A percentile compares a stretch with the other conserved stretches of the same genome.
phyloP scores from a whole-genome alignment of 331 rosid species.

The Quercus tomentella region DNA sequence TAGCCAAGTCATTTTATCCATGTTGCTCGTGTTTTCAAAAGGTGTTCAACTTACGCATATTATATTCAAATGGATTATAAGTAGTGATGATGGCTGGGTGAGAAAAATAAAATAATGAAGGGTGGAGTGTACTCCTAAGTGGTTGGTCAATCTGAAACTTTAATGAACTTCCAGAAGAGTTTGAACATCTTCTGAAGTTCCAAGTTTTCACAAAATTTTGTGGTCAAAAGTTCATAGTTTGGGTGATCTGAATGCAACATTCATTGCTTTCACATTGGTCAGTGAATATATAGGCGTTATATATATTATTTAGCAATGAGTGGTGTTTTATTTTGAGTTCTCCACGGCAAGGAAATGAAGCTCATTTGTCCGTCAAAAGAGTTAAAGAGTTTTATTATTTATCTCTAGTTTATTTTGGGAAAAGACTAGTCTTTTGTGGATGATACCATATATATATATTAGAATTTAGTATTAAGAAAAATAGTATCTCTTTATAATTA shows the following conservation, averaged over 20 bases:
- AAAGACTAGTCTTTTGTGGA: no score
- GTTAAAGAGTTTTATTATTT: no score
- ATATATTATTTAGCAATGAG: no score
- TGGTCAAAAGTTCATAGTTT: slow-evolving; percentile 9
- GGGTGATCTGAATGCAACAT: background rate
- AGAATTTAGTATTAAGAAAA: no score
- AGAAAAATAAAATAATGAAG: background rate
- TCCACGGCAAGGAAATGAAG: no score
- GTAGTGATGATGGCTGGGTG: background rate
- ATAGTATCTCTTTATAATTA: no score
- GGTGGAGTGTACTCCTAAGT: background rate
- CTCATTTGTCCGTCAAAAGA: no score
- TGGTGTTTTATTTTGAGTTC: no score
- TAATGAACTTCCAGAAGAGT: slow-evolving; percentile 23
- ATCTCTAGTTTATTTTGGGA: no score
- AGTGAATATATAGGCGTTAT: no score
- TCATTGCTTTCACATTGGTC: background rate
- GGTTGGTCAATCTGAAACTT: slow-evolving; percentile 10
- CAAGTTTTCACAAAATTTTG: background rate
- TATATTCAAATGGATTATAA: background rate
- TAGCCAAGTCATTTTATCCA: background rate
- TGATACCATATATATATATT: no score
- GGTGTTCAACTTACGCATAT: background rate
- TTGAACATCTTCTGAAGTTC: slow-evolving; percentile 18
- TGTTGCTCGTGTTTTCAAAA: background rate